These are phyloP conservation scores for Fusarium decemcellulare DNA, from an alignment of 2,329 filamentous ascomycete species.

Conservation along the genomic window DNA sequence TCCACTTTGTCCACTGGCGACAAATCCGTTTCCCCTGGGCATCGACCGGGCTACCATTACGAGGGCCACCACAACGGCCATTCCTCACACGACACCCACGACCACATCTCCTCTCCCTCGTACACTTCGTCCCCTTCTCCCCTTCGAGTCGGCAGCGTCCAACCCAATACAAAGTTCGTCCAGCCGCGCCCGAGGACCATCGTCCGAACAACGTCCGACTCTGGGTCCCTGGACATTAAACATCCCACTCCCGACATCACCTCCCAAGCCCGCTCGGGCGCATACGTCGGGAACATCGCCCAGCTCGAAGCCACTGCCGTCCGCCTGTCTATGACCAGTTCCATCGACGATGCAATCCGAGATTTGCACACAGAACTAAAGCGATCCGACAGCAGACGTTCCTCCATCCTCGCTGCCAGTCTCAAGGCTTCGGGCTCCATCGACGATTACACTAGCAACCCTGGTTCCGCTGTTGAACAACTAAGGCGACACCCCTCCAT, in stretches of 20 bases:
- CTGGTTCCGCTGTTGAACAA: conserved; percentile 45
- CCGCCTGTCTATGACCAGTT: conserved; percentile 79
- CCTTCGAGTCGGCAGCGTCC: conserved; percentile 56
- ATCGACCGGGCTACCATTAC: conserved; percentile 25
- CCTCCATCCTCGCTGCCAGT: conserved; percentile 70
- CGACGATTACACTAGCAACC: conserved; percentile 48
- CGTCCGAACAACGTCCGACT: conserved; percentile 62
- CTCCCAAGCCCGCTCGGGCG: conserved; percentile 66
- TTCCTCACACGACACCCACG: conserved; percentile 36
- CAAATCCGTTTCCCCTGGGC: conserved; percentile 42
- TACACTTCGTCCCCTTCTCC: conserved; percentile 43
- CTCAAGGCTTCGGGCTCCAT: conserved; percentile 50
- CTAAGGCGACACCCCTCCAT: conserved; percentile 63
- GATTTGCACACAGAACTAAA: conserved; percentile 80
- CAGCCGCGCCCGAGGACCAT: conserved; percentile 61
- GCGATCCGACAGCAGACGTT: conserved; percentile 76
- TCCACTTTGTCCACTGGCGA: conserved; percentile 30
- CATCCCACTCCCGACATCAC: conserved; percentile 76
- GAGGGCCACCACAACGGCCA: conserved; percentile 35
- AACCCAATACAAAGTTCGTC: conserved; percentile 60
- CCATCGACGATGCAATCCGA: conserved; percentile 83
- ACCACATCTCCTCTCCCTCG: conserved; percentile 31
- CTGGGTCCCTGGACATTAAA: conserved; percentile 60
- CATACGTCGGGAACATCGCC: conserved; percentile 77
- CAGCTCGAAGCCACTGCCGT: conserved; percentile 83